These are phyloP conservation scores for Skeletonema costatum DNA, from an alignment of 108 stramenopile species.

Conservation along the genomic window DNA sequence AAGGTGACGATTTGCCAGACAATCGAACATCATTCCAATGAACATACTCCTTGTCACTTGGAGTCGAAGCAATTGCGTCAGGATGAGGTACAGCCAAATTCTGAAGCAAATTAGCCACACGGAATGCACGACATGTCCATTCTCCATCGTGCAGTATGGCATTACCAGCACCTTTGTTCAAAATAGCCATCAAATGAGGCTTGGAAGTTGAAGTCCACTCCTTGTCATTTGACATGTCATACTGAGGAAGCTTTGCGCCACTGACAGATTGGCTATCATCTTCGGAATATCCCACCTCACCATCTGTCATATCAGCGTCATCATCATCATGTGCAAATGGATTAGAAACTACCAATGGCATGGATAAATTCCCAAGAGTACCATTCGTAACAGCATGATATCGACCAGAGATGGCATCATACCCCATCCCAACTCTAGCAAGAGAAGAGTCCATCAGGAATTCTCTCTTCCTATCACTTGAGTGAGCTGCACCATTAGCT, in stretches of 20 bases:
- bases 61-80: background rate
- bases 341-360: conserved; percentile 7
- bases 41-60: background rate
- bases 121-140: conserved; percentile 65
- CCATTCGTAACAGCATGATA: background rate
- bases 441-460: conserved; percentile 59
- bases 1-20: conserved; percentile 8
- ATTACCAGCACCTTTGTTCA: conserved; percentile 73
- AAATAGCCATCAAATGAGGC: conserved; percentile 63
- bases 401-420: background rate
- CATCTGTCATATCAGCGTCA: conserved; percentile 11
- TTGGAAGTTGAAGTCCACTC: conserved; percentile 63
- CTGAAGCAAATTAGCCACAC: conserved; percentile 67
- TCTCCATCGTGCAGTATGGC: conserved; percentile 73
- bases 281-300: conserved; percentile 13
- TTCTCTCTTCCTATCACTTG: conserved; percentile 52
- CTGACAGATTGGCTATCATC: conserved; percentile 20
- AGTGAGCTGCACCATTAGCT: conserved; percentile 52
- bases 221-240: conserved; percentile 29
- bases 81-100: conserved; percentile 33
- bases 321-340: conserved; percentile 16
- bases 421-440: conserved; percentile 8
- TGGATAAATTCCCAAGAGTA: background rate
- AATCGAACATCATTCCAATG: background rate
- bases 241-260: background rate